A percentile compares a stretch with the other conserved stretches of the same genome.
These are phyloP conservation scores for Aurifilum marmelostoma DNA, from an alignment of 2,329 filamentous ascomycete genomes.

Conservation along the genomic window DNA sequence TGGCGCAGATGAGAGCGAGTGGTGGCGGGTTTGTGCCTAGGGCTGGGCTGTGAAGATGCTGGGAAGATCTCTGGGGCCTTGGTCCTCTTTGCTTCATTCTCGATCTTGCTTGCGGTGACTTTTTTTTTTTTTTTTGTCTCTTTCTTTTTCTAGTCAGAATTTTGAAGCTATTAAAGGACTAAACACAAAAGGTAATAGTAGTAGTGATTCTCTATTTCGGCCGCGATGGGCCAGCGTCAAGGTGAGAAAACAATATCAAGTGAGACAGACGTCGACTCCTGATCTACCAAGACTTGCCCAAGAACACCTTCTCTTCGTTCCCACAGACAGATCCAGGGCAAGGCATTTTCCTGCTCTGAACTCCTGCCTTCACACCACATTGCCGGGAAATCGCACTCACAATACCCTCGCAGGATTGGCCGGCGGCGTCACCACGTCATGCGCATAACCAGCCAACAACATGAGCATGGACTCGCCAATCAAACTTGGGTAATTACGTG, in stretches of 20 bases:
- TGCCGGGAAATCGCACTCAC: conserved; percentile 11
- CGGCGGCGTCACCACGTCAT: conserved; percentile 11
- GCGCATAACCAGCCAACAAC: conserved; percentile 10
- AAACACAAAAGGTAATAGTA: not conserved
- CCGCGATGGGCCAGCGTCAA: not conserved
- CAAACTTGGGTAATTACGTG: too few relatives aligned
- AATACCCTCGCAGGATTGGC: not conserved
- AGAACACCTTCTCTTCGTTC: conserved; percentile 11
- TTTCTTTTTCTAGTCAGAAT: too few relatives aligned
- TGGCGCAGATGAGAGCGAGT: not conserved
- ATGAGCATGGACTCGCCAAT: too few relatives aligned
- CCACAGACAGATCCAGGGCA: conserved; percentile 1
- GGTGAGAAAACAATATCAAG: not conserved
- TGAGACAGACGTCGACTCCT: too few relatives aligned
- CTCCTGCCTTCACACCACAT: conserved; percentile 13
- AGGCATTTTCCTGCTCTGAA: conserved; percentile 15
- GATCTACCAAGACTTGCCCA: not conserved
- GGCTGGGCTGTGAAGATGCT: not conserved
- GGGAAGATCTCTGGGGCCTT: not conserved
- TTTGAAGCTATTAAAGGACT: not conserved
- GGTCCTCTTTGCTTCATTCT: not conserved
- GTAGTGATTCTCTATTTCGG: not conserved
- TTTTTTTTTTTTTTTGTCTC: not conserved
- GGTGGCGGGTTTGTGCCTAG: not conserved
- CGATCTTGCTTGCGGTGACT: not conserved